Percentiles rank a stretch among this genome's conserved stretches.
Evolutionary conservation across 192 early-diverging fungal genomes (phyloP).

Genomic region (Coemansia furcata): DNA sequence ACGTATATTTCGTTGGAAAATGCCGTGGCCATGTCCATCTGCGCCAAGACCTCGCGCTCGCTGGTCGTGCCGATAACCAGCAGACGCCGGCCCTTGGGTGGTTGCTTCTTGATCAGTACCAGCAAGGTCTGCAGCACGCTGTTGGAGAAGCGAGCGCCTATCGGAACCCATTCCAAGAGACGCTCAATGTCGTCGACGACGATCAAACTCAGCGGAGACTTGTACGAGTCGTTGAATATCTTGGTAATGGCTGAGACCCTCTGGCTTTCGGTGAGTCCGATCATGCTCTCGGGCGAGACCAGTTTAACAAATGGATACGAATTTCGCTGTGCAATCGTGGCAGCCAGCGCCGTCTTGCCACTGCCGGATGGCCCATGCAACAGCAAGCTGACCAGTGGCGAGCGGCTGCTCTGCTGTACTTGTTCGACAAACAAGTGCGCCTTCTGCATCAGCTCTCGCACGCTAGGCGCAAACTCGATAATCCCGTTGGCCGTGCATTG

Average conservation of each 20-base stretch:
- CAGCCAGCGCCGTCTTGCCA: slow-evolving; percentile 95
- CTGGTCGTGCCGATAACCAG: slow-evolving; percentile 90
- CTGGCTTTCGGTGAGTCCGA: slow-evolving; percentile 82
- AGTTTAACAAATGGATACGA: slow-evolving; percentile 97
- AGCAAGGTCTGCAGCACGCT: slow-evolving; percentile 86
- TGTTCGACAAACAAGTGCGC: slow-evolving; percentile 65
- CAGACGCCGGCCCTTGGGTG: slow-evolving; percentile 80
- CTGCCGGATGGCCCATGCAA: slow-evolving; percentile 83
- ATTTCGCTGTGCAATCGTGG: slow-evolving; percentile 86
- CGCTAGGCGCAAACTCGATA: slow-evolving; percentile 68
- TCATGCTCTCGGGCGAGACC: slow-evolving; percentile 94
- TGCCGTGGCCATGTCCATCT: slow-evolving; percentile 84
- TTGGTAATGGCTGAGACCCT: slow-evolving; percentile 87
- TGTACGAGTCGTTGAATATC: slow-evolving; percentile 97
- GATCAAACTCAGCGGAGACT: slow-evolving; percentile 89
- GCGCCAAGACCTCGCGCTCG: slow-evolving; percentile 70
- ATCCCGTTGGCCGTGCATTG: slow-evolving; percentile 83
- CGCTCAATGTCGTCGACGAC: slow-evolving; percentile 95
- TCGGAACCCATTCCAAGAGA: slow-evolving; percentile 90
- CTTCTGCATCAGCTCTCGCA: slow-evolving; percentile 61
- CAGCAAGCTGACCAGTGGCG: slow-evolving; percentile 88
- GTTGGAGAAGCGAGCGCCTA: slow-evolving; percentile 96
- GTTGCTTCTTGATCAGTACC: slow-evolving; percentile 89
- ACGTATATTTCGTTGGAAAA: slow-evolving; percentile 87
- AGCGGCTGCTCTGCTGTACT: slow-evolving; percentile 75